Evolutionary conservation across 2,329 filamentous ascomycete genomes (phyloP), one percentile per base, ranked within the genome.

Genomic region (Penicillium sp.): DNA sequence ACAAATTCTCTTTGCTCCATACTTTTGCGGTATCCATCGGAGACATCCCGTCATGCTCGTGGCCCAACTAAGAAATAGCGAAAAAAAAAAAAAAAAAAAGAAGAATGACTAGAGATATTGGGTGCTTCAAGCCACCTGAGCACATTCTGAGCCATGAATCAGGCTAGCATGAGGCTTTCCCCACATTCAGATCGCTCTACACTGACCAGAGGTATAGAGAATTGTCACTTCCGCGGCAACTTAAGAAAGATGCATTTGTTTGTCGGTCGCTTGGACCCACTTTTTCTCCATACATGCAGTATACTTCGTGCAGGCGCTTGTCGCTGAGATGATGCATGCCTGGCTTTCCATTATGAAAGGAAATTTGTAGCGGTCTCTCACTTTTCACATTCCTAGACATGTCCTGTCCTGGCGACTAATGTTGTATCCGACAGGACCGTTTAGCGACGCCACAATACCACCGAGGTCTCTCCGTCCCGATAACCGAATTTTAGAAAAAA

Each of bases 401-500:
- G 12, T 9, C 7, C 41, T 9, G 15, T 13, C 28, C n/a, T 38
- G 29, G 15, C 16, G 45, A 16, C n/a, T 1, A 34, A 34, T 29
- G 43, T 43, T 18, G 49, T 28, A 51, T 31, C 41, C 18, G 33
- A 41, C 18, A 36, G 26, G 36, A 2, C 36, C 15, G 7, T n/a
- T 33, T 52, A 13, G 49, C 36, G 18, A 21, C 49, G 49, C 43
- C 34, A 51, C 49, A 33, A 33, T 50, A 21, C 47, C 23, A 31
- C 29, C 36, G 15, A 24, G 28, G 23, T 36, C 23, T 12, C 28
- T 23, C 13, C 31, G 31, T 34, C 15, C n/a, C 15, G 36, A 13
- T 39, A 39, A 1, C 9, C 7, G 10, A 9, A 29, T 12, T 12
- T 10, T 18, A 1, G 8, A 21, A 5, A 26, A 4, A 26, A 26